Percentiles rank a stretch among this genome's conserved stretches.
phyloP scores from a whole-genome alignment of 2,329 filamentous ascomycete species.

The Fusarium aywerte region DNA sequence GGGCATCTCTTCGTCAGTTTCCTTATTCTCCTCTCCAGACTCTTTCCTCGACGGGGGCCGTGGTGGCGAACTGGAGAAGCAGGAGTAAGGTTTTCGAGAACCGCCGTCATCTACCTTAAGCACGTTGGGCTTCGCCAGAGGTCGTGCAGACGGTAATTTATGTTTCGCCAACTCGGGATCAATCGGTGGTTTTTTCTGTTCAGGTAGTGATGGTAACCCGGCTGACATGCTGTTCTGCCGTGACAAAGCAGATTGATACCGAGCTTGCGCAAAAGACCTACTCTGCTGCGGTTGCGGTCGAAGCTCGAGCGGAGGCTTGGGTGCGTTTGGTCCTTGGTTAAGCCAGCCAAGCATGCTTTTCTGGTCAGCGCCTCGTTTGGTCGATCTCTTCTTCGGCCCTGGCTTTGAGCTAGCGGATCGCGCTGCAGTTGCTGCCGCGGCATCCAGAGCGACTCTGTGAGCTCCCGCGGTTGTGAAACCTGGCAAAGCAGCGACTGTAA shows the following conservation, averaged over 20 bases:
- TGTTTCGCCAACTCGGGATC: conserved; percentile 52
- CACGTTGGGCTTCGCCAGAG: conserved; percentile 51
- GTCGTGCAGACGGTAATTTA: conserved; percentile 54
- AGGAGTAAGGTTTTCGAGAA: conserved; percentile 60
- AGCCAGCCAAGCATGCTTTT: conserved; percentile 58
- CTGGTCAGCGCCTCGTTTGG: conserved; percentile 53
- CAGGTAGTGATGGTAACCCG: not conserved
- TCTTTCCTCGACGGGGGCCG: conserved; percentile 43
- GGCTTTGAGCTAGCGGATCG: conserved; percentile 33
- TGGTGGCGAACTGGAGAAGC: conserved; percentile 68
- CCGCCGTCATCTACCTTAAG: conserved; percentile 40
- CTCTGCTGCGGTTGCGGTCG: conserved; percentile 29
- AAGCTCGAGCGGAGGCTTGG: conserved; percentile 16
- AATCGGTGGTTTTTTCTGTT: conserved; percentile 39
- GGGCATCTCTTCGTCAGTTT: conserved; percentile 45
- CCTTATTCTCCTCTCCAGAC: conserved; percentile 37
- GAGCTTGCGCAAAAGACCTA: conserved; percentile 38
- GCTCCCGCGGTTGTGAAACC: conserved; percentile 72
- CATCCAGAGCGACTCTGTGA: conserved; percentile 58
- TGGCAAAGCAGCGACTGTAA: conserved; percentile 66
- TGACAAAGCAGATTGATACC: conserved; percentile 44
- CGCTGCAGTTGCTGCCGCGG: conserved; percentile 31
- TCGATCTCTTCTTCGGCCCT: conserved; percentile 44
- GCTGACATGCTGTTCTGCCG: conserved; percentile 29
- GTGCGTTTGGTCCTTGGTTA: conserved; percentile 38